phyloP scores from a whole-genome alignment of 208 protist genomes.

The Wallacemonas rigidus region DNA sequence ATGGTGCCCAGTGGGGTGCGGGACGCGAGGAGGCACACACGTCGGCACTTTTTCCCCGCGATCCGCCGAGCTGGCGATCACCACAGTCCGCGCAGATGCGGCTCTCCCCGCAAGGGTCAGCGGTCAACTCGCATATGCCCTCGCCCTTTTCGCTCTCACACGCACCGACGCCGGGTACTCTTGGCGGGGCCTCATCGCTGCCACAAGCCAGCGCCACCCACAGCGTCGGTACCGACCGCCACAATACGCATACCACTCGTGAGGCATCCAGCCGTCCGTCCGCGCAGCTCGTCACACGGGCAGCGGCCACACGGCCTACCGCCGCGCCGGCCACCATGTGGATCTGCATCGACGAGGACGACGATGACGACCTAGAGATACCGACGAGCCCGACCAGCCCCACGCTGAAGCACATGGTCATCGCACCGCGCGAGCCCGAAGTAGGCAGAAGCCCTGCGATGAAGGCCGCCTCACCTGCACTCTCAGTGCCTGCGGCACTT shows the following conservation, averaged over 20 bases:
- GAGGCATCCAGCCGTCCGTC: constrained; percentile 30
- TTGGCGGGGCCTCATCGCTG: background rate
- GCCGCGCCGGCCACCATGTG: constrained; percentile 67
- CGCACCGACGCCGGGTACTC: background rate
- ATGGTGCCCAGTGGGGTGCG: background rate
- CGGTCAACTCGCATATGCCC: background rate
- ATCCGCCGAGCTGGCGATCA: constrained; percentile 5
- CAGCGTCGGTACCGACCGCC: too few species aligned
- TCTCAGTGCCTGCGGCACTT: constrained; percentile 6
- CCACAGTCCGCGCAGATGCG: background rate
- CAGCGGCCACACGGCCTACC: constrained; percentile 54
- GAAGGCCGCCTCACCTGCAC: background rate
- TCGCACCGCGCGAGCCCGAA: background rate
- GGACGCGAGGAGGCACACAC: background rate
- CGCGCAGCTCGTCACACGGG: constrained; percentile 54
- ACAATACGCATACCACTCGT: background rate
- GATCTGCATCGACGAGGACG: constrained; percentile 79
- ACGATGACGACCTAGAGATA: constrained; percentile 41
- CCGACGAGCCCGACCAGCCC: constrained; percentile 18
- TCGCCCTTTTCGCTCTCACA: constrained; percentile 11
- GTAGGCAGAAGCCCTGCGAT: background rate
- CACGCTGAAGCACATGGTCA: constrained; percentile 19
- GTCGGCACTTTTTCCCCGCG: background rate
- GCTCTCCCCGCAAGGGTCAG: background rate
- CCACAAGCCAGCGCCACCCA: too few species aligned